These are phyloP conservation scores for Neonectria hederae DNA, from an alignment of 2,329 filamentous ascomycete genomes.

Conservation along the genomic window DNA sequence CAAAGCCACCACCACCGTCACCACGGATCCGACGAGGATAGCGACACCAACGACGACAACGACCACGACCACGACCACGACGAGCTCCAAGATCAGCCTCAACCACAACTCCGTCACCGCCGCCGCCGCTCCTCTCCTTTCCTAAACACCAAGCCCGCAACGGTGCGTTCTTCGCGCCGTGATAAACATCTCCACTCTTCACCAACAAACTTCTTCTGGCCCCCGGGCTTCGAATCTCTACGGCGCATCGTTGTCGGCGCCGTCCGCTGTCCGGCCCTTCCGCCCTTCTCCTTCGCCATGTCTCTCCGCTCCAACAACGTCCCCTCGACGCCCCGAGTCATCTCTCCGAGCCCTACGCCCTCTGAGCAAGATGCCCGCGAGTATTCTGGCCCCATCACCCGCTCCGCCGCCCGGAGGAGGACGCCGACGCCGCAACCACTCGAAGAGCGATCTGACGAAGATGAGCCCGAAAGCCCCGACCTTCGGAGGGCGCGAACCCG, in stretches of 20 bases:
- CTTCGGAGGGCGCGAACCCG: slow-evolving; percentile 72
- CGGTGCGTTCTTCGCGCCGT: slow-evolving; percentile 56
- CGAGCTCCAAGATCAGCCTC: slow-evolving; percentile 33
- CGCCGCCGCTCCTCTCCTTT: slow-evolving; percentile 24
- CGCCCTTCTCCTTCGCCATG: slow-evolving; percentile 67
- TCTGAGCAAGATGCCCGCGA: slow-evolving; percentile 47
- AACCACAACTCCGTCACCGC: slow-evolving; percentile 33
- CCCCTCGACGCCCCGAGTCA: slow-evolving; percentile 85
- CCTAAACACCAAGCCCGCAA: slow-evolving; percentile 25
- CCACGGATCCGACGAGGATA: slow-evolving; percentile 29
- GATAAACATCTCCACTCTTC: slow-evolving; percentile 60
- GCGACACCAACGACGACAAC: slow-evolving; percentile 28
- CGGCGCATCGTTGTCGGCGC: slow-evolving; percentile 65
- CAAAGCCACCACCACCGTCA: slow-evolving; percentile 20
- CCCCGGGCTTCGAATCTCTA: slow-evolving; percentile 58
- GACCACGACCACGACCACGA: slow-evolving; percentile 27
- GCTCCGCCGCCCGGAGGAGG: slow-evolving; percentile 72
- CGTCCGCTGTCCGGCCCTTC: slow-evolving; percentile 65
- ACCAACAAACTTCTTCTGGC: slow-evolving; percentile 49
- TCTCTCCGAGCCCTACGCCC: slow-evolving; percentile 82
- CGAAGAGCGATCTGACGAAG: slow-evolving; percentile 65
- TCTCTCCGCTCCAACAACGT: slow-evolving; percentile 63
- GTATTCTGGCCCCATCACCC: slow-evolving; percentile 79
- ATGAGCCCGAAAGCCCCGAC: slow-evolving; percentile 56
- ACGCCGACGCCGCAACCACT: slow-evolving; percentile 68